Conservation (phyloP, 345 rosid species). For the Crucihimalaya himalaica region DNA sequence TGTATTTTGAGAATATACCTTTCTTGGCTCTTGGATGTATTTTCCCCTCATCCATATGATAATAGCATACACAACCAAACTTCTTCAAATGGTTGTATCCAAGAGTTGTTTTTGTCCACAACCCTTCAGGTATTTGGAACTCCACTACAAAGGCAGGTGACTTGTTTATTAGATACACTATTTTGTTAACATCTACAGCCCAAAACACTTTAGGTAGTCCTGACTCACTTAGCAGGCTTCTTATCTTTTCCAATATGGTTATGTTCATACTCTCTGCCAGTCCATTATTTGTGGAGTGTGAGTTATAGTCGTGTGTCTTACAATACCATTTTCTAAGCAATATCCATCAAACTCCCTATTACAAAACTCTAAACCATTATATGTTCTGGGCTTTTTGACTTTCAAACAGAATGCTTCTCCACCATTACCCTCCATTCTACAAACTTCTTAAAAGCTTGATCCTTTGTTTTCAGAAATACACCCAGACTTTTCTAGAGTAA, state of each 20-base stretch:
- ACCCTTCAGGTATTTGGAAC: background rate
- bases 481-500: no score
- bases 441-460: no score
- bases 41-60: no score
- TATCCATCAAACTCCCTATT: background rate
- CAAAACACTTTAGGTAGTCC: background rate
- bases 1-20: no score
- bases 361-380: background rate
- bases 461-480: no score
- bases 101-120: background rate
- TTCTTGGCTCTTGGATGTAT: no score
- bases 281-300: background rate
- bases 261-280: background rate
- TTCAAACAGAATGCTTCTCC: no score
- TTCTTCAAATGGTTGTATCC: no score
- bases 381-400: background rate
- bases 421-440: no score
- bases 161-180: background rate
- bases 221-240: background rate
- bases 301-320: background rate
- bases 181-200: background rate
- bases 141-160: background rate
- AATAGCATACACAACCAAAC: no score
- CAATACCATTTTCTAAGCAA: no score
- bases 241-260: background rate